Base-by-base conservation (phyloP, 2,329 filamentous ascomycete species). In the Pseudonectria buxi region DNA sequence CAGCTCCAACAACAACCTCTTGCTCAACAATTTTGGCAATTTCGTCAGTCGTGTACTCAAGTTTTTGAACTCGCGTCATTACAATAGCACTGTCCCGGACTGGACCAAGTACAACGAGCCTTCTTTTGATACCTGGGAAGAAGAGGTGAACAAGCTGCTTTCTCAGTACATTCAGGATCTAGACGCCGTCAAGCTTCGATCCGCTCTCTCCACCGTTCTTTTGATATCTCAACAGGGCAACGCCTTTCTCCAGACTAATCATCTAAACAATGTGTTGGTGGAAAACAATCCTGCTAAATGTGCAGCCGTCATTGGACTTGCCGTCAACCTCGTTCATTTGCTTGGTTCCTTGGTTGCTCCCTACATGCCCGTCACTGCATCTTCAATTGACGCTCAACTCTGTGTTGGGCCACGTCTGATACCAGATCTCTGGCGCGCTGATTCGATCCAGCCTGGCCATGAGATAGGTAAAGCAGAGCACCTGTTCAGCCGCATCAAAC, bases 321-420 rank as follows among this genome's bases (percentile, higher is more conserved):
- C 79, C 1, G 64, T 89, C 39, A 88, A 88, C 61, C 72, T 86
- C 41, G 76, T 86, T 26, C 76, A 86, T 53, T 76, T 92, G 14
- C 69, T 88, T 27, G 81, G 84, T n/a, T 77, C 75, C 31, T 62
- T 89, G 30, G 73, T 86, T 39, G 76, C 76, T 29, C 86, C 86
- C 1, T 92, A 86, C 63, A 81, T 90, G 65, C 84, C 84, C 13
- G 69, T 70, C 10, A 86, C 80, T 10, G 69, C 86, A 92, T 61
- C 71, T 94, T 22, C 73, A 80, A 80, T 22, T 9, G 18, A 22
- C 9, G 9, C 18, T 22, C 18, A 22, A 9, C 18, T 22, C 5
- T 9, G 18, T 15, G 56, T 76, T 27, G 47, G 54, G 28, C 63
- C 72, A 42, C 63, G 36, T 22, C 59, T 58, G 28, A 86, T 87